Conservation (phyloP, 2,329 filamentous ascomycete species). For the Arthroderma uncinatum region DNA sequence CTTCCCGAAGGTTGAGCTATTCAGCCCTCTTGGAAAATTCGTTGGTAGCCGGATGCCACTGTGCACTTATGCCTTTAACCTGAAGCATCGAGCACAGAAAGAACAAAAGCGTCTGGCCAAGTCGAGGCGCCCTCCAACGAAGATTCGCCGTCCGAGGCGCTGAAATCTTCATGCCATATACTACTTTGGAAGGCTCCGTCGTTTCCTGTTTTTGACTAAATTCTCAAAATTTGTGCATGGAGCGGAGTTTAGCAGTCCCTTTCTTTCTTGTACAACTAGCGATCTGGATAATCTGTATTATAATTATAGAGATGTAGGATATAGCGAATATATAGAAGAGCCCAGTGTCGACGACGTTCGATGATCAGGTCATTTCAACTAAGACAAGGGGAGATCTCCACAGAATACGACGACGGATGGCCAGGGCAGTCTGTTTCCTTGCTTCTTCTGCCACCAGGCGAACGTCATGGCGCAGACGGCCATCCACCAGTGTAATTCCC, state of each 20-base stretch:
- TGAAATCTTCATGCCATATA: neutral
- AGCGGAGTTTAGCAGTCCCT: neutral
- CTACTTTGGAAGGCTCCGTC: neutral
- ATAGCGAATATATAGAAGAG: neutral
- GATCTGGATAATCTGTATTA: neutral
- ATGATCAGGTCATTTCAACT: neutral
- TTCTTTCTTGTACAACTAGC: neutral
- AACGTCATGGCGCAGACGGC: neutral
- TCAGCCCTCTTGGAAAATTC: slow-evolving; percentile 57
- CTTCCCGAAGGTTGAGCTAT: slow-evolving; percentile 72
- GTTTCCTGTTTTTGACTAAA: neutral
- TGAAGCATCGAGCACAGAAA: slow-evolving; percentile 1
- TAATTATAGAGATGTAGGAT: neutral
- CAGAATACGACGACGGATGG: neutral
- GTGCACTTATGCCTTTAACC: slow-evolving; percentile 3
- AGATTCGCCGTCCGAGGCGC: neutral
- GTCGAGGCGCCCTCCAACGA: neutral
- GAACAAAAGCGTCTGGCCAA: neutral
- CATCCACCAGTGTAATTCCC: neutral
- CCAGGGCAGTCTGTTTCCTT: neutral
- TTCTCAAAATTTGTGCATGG: neutral
- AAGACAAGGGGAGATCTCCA: neutral
- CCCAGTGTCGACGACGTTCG: neutral
- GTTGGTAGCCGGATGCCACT: slow-evolving; percentile 13
- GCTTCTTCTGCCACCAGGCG: neutral